Base-by-base conservation (phyloP, 2,329 filamentous ascomycete genomes). In the Trematosphaeria pertusa region DNA sequence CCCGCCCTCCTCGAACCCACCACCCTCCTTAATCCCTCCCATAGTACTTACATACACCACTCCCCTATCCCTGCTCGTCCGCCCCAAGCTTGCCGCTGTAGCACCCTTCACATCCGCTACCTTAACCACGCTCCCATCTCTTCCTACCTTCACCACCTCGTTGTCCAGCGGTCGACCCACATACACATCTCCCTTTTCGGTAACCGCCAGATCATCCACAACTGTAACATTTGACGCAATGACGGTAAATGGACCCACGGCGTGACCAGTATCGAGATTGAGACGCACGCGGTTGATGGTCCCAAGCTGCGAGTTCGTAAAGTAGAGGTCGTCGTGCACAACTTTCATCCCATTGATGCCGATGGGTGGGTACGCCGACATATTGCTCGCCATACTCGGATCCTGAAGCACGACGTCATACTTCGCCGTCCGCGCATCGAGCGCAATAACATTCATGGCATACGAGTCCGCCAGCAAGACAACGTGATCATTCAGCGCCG, bases 291-390 rank as follows among this genome's bases (percentile, higher is more conserved):
- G 53, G 14, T 48, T 49, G n/a, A 59, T 31, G 1, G 38, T 33
- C 10, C 35, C 30, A 1, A 39, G 45, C 12, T 49, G 49, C 1
- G 50, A 36, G 39, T 65, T 68, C 10, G 48, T 50, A 34, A 52
- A 68, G 50, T 65, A 68, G 4, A 52, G 18, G 34, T 46, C 51
- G 3, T 30, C 39, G 11, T 37, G 35, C 12, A 49, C 11, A n/a
- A 56, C 7, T 22, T 54, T 56, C 12, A 67, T 28, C 5, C 64
- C 63, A 24, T 68, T 67, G 22, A 58, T 53, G 8, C 64, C 62
- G 2, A 59, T 20, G 2, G 46, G 44, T 9, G 60, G 19, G 0
- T 34, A 12, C 8, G 38, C 31, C 4, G 37, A 46, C n/a, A 52
- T 35, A 7, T 54, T 49, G 7, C 52, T 26, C 17, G 48, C 37